Percentiles rank a stretch among this genome's conserved stretches.
These are phyloP conservation scores for Aureobasidium sp. DNA, from an alignment of 2,329 filamentous ascomycete species.

Conservation along the genomic window DNA sequence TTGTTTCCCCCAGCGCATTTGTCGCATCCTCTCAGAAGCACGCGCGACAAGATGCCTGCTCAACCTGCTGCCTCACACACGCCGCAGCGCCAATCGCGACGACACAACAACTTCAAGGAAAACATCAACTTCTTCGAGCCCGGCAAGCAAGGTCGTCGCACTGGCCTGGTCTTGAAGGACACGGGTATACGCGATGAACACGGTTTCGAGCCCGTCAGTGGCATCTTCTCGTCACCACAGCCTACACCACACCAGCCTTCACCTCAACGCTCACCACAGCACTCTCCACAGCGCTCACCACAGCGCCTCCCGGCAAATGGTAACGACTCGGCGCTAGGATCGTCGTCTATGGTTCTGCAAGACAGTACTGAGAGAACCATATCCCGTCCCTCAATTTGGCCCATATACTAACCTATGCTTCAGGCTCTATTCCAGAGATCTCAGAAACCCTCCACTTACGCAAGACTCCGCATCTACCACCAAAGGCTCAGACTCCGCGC, in stretches of 20 bases:
- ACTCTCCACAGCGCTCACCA: conserved; percentile 21
- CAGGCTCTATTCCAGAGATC: conserved; percentile 44
- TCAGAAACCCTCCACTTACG: conserved; percentile 32
- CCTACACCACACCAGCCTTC: conserved; percentile 39
- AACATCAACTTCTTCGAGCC: conserved; percentile 16
- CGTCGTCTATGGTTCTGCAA: conserved; percentile 49
- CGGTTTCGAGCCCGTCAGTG: conserved; percentile 81
- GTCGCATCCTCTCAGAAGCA: neutral
- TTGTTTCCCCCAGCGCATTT: neutral
- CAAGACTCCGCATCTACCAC: conserved; percentile 39
- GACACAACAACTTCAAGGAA: conserved; percentile 15
- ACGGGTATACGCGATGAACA: conserved; percentile 76
- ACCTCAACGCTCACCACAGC: neutral
- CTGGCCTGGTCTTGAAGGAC: conserved; percentile 73
- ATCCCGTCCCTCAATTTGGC: neutral
- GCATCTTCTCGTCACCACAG: conserved; percentile 80
- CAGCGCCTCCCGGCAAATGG: conserved; percentile 19
- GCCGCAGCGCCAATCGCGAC: conserved; percentile 12
- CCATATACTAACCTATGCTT: neutral
- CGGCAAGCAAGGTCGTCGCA: conserved; percentile 56
- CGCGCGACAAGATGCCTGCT: neutral
- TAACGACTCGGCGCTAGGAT: conserved; percentile 37
- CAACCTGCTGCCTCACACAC: conserved; percentile 9
- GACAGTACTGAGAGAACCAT: conserved; percentile 42
- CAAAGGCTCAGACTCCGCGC: conserved; percentile 50